Evolutionary conservation across 2,329 filamentous ascomycete genomes (phyloP).

Genomic region (Penicillium sclerotiorum): DNA sequence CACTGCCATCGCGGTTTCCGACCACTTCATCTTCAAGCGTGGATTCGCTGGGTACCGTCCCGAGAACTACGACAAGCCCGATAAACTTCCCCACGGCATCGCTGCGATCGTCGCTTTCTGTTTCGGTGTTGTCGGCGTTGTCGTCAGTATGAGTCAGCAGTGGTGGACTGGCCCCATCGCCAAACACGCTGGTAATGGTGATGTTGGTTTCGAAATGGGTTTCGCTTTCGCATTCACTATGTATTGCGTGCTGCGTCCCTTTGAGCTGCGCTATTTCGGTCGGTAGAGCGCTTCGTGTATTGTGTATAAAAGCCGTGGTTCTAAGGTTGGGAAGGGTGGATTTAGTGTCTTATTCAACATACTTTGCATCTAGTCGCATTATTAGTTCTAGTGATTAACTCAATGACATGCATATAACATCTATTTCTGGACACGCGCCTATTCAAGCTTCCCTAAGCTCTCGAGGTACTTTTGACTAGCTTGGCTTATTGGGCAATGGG

Average conservation of each 20-base stretch:
- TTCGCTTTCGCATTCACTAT: conserved; percentile 61
- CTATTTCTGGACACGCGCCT: no score
- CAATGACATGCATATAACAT: no score
- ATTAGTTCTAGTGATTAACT: no score
- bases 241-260: conserved; percentile 56
- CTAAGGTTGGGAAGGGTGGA: conserved; percentile 1
- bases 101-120: conserved; percentile 66
- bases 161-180: conserved; percentile 73
- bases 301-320: conserved; percentile 11
- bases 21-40: conserved; percentile 70
- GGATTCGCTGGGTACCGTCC: conserved; percentile 63
- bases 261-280: conserved; percentile 52
- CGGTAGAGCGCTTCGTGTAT: conserved; percentile 32
- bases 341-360: not conserved
- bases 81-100: conserved; percentile 63
- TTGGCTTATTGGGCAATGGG: no score
- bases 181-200: conserved; percentile 60
- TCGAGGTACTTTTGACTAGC: no score
- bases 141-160: conserved; percentile 69
- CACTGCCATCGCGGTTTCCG: conserved; percentile 64
- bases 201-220: conserved; percentile 67
- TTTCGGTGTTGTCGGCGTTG: conserved; percentile 66
- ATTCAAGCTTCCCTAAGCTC: no score
- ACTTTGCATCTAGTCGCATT: no score
- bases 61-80: conserved; percentile 60